These are phyloP conservation scores for Nymphaea thermarum DNA, from an alignment of 164 flowering plant genomes.

Conservation along the genomic window DNA sequence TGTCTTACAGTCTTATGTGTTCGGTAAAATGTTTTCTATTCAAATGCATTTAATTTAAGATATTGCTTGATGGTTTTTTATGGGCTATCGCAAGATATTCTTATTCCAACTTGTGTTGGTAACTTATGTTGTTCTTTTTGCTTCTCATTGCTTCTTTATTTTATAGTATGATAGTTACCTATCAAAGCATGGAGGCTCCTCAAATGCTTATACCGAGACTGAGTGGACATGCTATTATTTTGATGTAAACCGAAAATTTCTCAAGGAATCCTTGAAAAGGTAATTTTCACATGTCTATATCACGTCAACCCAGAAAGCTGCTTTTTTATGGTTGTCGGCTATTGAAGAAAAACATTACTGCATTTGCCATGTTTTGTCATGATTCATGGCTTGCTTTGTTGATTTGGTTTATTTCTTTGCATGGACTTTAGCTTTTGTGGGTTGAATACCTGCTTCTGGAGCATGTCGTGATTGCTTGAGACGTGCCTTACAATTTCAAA, in stretches of 20 bases:
- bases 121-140: background rate
- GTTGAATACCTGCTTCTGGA: too few species aligned
- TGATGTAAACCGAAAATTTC: slow-evolving; percentile 85
- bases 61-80: background rate
- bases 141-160: slow-evolving; percentile 2
- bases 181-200: slow-evolving; percentile 96
- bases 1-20: too few species aligned
- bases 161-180: slow-evolving; percentile 89
- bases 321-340: background rate
- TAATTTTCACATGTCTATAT: slow-evolving; percentile 11
- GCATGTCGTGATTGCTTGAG: too few species aligned
- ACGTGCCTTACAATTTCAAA: too few species aligned
- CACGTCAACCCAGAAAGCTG: background rate
- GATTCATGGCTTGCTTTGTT: too few species aligned
- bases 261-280: slow-evolving; percentile 83
- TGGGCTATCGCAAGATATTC: background rate
- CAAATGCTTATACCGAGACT: slow-evolving; percentile 92
- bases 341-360: background rate
- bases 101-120: background rate
- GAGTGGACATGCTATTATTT: slow-evolving; percentile 95
- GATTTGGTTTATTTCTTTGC: too few species aligned
- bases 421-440: too few species aligned
- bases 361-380: background rate
- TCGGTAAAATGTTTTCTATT: too few species aligned
- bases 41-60: too few species aligned